A percentile compares a stretch with the other conserved stretches of the same genome.
These are phyloP conservation scores for Anthoceros angustus DNA, from an alignment of 225 moss, liverwort and hornwort species.

Conservation along the genomic window DNA sequence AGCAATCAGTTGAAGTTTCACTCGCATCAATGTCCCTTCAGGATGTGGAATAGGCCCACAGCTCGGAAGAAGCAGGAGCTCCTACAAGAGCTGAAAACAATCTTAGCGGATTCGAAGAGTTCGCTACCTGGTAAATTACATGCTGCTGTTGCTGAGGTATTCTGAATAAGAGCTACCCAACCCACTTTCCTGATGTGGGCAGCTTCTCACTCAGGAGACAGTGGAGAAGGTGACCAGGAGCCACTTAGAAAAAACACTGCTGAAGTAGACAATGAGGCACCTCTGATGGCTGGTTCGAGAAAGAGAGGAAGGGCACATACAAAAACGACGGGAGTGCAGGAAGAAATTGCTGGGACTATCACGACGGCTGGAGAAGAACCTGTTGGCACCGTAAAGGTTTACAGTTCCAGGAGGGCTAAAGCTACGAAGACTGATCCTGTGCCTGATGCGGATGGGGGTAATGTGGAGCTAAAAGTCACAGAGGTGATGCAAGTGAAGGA, in stretches of 20 bases:
- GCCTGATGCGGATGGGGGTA: neutral
- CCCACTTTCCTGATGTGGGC: too few species aligned
- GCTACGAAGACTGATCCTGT: neutral
- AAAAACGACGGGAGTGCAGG: conserved; percentile 4
- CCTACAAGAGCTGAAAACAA: conserved; percentile 47
- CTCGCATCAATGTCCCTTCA: neutral
- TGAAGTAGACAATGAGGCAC: conserved; percentile 7
- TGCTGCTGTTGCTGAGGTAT: neutral
- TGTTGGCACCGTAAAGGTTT: neutral
- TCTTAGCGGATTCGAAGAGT: conserved; percentile 37
- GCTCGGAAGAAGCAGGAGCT: conserved; percentile 66
- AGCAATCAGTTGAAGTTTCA: neutral
- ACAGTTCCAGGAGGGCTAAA: neutral
- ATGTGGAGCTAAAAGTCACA: neutral
- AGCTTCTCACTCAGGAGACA: neutral
- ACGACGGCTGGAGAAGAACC: neutral
- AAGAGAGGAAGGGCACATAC: conserved; percentile 24
- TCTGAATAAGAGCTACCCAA: neutral
- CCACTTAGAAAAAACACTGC: conserved; percentile 14
- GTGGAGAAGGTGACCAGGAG: conserved; percentile 4
- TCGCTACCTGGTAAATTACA: conserved; percentile 5
- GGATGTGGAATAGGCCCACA: conserved; percentile 27
- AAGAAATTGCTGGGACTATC: neutral
- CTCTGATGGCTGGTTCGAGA: neutral
- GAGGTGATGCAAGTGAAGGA: conserved; percentile 19